Evolutionary conservation across 768 basidiomycete genomes (phyloP), one percentile per base, ranked within the genome.

Genomic region (Sporobolomyces phaffii): DNA sequence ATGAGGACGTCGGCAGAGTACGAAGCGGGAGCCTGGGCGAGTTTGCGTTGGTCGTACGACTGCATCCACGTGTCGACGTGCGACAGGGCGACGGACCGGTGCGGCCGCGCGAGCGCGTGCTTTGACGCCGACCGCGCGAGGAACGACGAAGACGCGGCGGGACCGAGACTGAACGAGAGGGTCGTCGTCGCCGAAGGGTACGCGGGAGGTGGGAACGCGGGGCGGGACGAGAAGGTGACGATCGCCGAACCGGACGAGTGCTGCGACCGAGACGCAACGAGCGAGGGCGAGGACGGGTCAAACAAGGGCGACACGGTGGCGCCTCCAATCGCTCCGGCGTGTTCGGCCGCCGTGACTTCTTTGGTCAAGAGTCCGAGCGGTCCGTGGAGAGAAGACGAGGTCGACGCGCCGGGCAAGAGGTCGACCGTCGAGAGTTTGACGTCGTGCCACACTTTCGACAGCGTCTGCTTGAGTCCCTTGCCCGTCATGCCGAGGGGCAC

Each of bases 61-160:
- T 44, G 13, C 65, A 67, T 71, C 70, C 70, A 71, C 7, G 49
- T 52, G 58, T 71, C 70, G 11, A 56, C 62, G 59, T 71, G 70
- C 11, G 65, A 48, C 43, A 45, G 57, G 13, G 61, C 59, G 48
- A 34, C 0, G 5, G 31, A 40, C 11, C 51, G 58, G 34, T 57
- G 65, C 1, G 70, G 70, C 9, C 70, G 51, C 14, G 62, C 40
- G 33, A 44, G n/a, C 11, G 45, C 26, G 38, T 71, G 59, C 0
- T 34, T 41, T 0, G 29, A 31, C 33, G 56, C 43, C 1, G 69
- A 54, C 18, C 31, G 10, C 29, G 62, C 14, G 28, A 71, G 65
- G 65, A 57, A 61, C 0, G 53, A 41, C 1, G 54, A n/a, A n/a
- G 49, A 0, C 49, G 41, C n/a, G 52, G 2, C 1, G 70, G 28